Base-by-base conservation (phyloP, 1,284 basidiomycete genomes). In the Malassezia slooffiae region DNA sequence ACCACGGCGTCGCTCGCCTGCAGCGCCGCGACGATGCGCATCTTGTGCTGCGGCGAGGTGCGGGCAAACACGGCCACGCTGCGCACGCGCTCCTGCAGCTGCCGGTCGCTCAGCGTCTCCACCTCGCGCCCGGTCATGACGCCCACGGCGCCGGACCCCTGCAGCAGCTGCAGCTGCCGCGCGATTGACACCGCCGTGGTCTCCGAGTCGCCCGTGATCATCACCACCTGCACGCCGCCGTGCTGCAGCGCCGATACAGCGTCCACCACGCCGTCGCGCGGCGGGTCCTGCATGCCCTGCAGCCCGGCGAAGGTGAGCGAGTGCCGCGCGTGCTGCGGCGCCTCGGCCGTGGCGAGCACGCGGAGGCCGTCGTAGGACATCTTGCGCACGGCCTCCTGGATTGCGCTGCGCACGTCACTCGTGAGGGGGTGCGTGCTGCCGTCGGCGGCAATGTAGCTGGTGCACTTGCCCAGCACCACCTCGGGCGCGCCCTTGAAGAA, bases 181-280 rank as follows among this genome's bases (percentile, higher is more conserved):
- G 88, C 90, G 50, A 96, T 93, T 15, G 86, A 81, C 9, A 87
- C 63, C 2, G 91, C 91, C 0, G 91, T 97, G 45, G 82, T 76
- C 70, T 90, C 85, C 17, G 88, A 81, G 63, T 96, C 91, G 12
- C 91, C 91, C 0, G 91, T 96, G 68, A 96, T 95, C 90, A 97
- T 96, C 31, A 96, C 83, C 11, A 96, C 81, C 62, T 91, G 87
- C 27, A 97, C 83, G 6, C 90, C 86, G 13, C 84, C 88, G 13
- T 75, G 73, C 60, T 88, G 84, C 20, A 96, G 74, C 19, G 82
- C 72, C 22, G 75, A 75, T 50, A 96, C 82, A 8, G 90, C 82
- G 57, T 88, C 83, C 2, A 81, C 81, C n/a, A 96, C 89, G 19
- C 89, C 90, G 55, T 82, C 82, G 33, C 91, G 75, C 0, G 91